Evolutionary conservation across 768 basidiomycete species (phyloP), one percentile per base, ranked within the genome.

Genomic region (Auricularia sp.): DNA sequence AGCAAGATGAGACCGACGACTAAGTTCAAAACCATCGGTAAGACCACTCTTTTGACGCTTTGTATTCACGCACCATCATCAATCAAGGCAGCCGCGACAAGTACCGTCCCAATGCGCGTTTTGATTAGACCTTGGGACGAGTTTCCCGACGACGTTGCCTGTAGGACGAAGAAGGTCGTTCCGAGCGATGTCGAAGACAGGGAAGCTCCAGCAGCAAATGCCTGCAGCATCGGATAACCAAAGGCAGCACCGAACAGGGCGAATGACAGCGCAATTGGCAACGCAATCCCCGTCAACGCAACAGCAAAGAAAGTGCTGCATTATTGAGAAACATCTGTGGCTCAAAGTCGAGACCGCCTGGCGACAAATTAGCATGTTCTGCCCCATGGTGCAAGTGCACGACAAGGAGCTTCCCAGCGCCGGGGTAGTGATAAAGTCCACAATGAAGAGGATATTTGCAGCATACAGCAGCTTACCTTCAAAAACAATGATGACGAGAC

Each of bases 101-200:
- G 73, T 0, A 87, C 79, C 2, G 82, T 80, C 0, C 86, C 86
- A 0, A 84, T 78, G 59, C 79, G 76, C 2, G 81, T 85, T 44
- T 75, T 75, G 33, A 78, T 75, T 36, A 85, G 71, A 34, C 79
- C 75, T 33, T 79, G 29, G 4, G 69, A 65, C 2, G 36, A 33
- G 0, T 29, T 0, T 66, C 64, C 5, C 39, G 11, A 51, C n/a
- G 34, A 24, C 18, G 29, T 54, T 11, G 72, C 65, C 10, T 68
- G 78, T 35, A 89, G 76, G 18, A 88, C 29, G 29, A 29, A 29
- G 29, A 29, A 78, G 0, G 85, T 87, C 35, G 87, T 90, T 0
- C 87, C 87, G 2, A 89, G 77, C 0, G 83, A 85, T 0, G 87
- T 89, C 0, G 84, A 83, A n/a, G 81, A 83, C 1, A 88, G 75